phyloP scores from a whole-genome alignment of 192 early-diverging fungal genomes.

The Jimgerdemannia flammicorona region DNA sequence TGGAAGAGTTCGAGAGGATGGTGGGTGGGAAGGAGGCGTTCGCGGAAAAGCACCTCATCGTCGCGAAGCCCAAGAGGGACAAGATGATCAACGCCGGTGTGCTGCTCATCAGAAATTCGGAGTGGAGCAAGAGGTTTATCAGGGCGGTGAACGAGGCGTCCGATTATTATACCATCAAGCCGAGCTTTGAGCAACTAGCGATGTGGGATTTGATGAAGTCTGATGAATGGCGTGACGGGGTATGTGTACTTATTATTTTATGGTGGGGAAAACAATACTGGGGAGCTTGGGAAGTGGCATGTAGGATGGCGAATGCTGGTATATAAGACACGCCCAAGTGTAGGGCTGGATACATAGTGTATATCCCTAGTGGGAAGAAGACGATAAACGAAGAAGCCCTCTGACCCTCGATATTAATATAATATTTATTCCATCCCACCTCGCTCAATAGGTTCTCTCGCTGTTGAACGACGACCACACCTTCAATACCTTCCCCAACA shows the following conservation, averaged over 20 bases:
- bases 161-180: constrained; percentile 30
- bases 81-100: constrained; percentile 58
- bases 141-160: constrained; percentile 35
- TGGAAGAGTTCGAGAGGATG: constrained; percentile 27
- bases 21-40: constrained; percentile 19
- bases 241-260: constrained; percentile 11
- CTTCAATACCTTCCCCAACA: constrained; percentile 54
- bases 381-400: not conserved
- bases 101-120: constrained; percentile 53
- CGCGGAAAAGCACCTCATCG: constrained; percentile 40
- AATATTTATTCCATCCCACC: not conserved
- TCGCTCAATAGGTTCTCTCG: constrained; percentile 27
- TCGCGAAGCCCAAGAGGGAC: constrained; percentile 40
- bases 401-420: not conserved
- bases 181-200: constrained; percentile 49
- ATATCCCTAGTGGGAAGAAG: no score
- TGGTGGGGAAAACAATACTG: not conserved
- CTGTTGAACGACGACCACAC: constrained; percentile 48
- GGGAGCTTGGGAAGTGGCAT: not conserved
- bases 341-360: not conserved
- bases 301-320: not conserved
- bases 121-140: constrained; percentile 44
- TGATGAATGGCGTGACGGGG: constrained; percentile 25
- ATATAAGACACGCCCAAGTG: not conserved
- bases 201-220: constrained; percentile 53